phyloP scores from a whole-genome alignment of 2,329 filamentous ascomycete genomes.

The Microcyclospora tardicrescens region DNA sequence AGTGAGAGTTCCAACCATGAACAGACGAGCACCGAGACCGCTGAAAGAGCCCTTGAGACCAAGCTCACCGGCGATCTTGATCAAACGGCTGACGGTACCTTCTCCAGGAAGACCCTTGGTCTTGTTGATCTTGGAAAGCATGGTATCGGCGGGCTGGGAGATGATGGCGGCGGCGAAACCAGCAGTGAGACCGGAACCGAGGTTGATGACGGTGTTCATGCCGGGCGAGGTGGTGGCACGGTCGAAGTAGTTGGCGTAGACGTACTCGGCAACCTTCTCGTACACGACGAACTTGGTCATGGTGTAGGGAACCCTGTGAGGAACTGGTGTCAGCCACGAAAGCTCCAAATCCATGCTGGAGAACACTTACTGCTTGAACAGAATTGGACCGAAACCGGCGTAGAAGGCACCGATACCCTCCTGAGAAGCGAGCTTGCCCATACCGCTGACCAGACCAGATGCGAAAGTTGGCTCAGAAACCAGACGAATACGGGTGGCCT shows the following conservation, averaged over 20 bases:
- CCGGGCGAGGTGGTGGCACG: slow-evolving; percentile 56
- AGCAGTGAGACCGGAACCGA: slow-evolving; percentile 72
- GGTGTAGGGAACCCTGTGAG: slow-evolving; percentile 68
- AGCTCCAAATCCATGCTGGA: too few relatives aligned
- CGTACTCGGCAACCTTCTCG: slow-evolving; percentile 70
- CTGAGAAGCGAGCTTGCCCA: slow-evolving; percentile 68
- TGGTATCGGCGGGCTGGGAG: slow-evolving; percentile 84
- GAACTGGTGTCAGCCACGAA: neutral
- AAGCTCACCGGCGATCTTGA: slow-evolving; percentile 83
- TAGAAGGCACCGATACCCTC: slow-evolving; percentile 83
- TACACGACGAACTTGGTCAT: slow-evolving; percentile 92
- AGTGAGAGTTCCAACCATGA: slow-evolving; percentile 63
- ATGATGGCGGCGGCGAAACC: slow-evolving; percentile 78
- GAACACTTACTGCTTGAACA: slow-evolving; percentile 58
- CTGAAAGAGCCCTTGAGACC: slow-evolving; percentile 61
- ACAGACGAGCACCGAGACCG: slow-evolving; percentile 69
- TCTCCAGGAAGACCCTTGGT: slow-evolving; percentile 77
- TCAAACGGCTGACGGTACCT: slow-evolving; percentile 63
- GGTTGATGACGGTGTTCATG: slow-evolving; percentile 68
- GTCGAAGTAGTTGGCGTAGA: slow-evolving; percentile 50
- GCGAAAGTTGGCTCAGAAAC: slow-evolving; percentile 79
- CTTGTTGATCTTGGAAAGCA: slow-evolving; percentile 96
- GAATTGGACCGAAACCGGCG: slow-evolving; percentile 76
- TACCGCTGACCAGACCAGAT: slow-evolving; percentile 63
- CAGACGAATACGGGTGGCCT: slow-evolving; percentile 86